Evolutionary conservation across 1,284 basidiomycete genomes (phyloP), one percentile per base, ranked within the genome.

Genomic region (Papiliotrema flavescens): DNA sequence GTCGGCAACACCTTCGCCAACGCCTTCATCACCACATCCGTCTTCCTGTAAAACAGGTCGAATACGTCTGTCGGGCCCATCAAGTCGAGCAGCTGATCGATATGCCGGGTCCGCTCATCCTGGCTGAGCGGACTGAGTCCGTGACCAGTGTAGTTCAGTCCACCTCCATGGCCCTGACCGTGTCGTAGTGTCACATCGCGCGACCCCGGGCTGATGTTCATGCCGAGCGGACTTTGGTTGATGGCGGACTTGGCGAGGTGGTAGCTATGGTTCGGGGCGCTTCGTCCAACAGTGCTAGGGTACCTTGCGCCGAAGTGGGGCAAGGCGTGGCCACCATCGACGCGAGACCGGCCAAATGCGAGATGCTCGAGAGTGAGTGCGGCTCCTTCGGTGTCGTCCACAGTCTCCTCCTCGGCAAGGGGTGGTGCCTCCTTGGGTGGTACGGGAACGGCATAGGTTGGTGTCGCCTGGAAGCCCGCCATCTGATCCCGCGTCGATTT

Each of bases 341-440:
- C 64, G 8, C 71, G 56, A 4, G 68, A 66, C n/a, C 74, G 66
- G 2, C 75, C 75, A 56, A 76, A 77, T 2, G 75, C 74, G 11
- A 77, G 62, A 49, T 77, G 74, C 49, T 78, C 76, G 6, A 78
- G 64, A 0, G 74, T 77, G 20, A 76, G 60, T 3, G 76, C 76
- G 0, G 76, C 76, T 19, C 73, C 76, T 55, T 78, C 76, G 0
- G 76, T 77, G 54, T 76, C 76, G 42, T 74, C 71, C 24, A 73
- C 70, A 14, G 59, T 55, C 24, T 70, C 65, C 11, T 55, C 54
- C 53, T 59, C 22, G 53, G 19, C 34, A 17, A 36, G 19, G 17
- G 28, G 39, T 4, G 26, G 35, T 26, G 23, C 26, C 34, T 47
- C 35, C 19, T 42, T 44, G 3, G 34, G 23, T 20, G 22, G 26